phyloP scores from a whole-genome alignment of 192 early-diverging fungal genomes.

The Rhizophagus prolifer region DNA sequence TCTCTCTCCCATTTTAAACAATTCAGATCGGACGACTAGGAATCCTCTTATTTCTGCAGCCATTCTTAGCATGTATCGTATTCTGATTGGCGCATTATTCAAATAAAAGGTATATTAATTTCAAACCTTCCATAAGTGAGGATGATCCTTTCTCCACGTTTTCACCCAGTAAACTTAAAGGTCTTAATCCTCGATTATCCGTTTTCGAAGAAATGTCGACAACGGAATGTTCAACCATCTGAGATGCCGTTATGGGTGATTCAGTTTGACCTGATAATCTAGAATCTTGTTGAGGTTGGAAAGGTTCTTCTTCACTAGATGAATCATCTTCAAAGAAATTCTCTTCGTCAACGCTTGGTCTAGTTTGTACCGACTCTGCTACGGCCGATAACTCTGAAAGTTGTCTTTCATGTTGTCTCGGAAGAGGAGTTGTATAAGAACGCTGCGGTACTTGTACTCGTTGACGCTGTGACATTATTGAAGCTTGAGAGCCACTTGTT shows the following conservation, averaged over 20 bases:
- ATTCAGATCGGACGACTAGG: too few species aligned
- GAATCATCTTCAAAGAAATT: conserved; percentile 25
- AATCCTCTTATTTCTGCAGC: too few species aligned
- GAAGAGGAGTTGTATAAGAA: conserved; percentile 7
- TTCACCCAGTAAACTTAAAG: conserved; percentile 5
- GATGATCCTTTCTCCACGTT: not conserved
- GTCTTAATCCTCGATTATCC: conserved; percentile 6
- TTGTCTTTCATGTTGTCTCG: not conserved
- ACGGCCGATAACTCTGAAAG: conserved; percentile 21
- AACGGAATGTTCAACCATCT: not conserved
- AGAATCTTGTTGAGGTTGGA: not conserved
- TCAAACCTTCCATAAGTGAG: not conserved
- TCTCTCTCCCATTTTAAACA: too few species aligned
- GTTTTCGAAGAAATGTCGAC: not conserved
- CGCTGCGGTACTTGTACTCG: conserved; percentile 10
- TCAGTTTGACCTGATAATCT: not conserved
- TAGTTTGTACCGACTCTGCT: conserved; percentile 28
- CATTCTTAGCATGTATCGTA: too few species aligned
- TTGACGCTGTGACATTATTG: not conserved
- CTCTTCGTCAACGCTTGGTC: conserved; percentile 26
- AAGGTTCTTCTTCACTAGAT: conserved; percentile 24
- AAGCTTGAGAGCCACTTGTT: not conserved
- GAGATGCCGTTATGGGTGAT: not conserved
- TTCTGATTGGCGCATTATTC: not conserved
- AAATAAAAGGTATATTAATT: not conserved